These are phyloP conservation scores for Zalaria sp. DNA, from an alignment of 2,329 filamentous ascomycete species.

Conservation along the genomic window DNA sequence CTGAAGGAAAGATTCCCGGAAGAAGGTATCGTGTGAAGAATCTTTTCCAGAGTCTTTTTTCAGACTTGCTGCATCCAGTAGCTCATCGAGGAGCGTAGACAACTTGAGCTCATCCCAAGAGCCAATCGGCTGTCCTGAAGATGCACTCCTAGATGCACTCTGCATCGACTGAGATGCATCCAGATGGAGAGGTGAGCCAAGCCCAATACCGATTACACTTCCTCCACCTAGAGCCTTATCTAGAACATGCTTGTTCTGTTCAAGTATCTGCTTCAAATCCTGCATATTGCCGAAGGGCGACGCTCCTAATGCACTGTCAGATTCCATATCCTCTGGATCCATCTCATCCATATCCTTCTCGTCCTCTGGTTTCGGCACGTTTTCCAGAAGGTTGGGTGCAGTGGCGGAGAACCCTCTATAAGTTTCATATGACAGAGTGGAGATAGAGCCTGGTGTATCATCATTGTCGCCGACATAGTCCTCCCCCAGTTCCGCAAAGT, in stretches of 20 bases:
- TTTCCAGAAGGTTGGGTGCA: not conserved
- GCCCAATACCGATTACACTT: not conserved
- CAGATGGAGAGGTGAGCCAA: not conserved
- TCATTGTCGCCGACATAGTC: slow-evolving; percentile 51
- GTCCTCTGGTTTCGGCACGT: not conserved
- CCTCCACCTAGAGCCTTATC: not conserved
- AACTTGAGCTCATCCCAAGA: slow-evolving; percentile 17
- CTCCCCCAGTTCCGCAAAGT: slow-evolving; percentile 55
- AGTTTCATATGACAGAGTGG: slow-evolving; percentile 37
- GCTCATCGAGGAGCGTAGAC: slow-evolving; percentile 13
- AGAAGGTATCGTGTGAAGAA: not conserved
- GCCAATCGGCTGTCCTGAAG: slow-evolving; percentile 1
- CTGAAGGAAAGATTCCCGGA: not conserved
- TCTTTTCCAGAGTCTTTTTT: slow-evolving; percentile 7
- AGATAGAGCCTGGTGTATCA: slow-evolving; percentile 32
- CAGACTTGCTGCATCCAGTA: slow-evolving; percentile 15
- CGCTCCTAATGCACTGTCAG: not conserved
- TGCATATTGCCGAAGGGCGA: not conserved
- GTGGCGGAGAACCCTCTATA: slow-evolving; percentile 21
- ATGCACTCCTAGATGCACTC: not conserved
- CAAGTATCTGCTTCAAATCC: not conserved
- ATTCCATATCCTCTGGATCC: not conserved
- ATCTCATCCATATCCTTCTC: slow-evolving; percentile 1
- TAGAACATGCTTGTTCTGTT: not conserved
- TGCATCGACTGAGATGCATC: not conserved